These are phyloP conservation scores for Pseudodiploospora longispora DNA, from an alignment of 2,329 filamentous ascomycete species.

Conservation along the genomic window DNA sequence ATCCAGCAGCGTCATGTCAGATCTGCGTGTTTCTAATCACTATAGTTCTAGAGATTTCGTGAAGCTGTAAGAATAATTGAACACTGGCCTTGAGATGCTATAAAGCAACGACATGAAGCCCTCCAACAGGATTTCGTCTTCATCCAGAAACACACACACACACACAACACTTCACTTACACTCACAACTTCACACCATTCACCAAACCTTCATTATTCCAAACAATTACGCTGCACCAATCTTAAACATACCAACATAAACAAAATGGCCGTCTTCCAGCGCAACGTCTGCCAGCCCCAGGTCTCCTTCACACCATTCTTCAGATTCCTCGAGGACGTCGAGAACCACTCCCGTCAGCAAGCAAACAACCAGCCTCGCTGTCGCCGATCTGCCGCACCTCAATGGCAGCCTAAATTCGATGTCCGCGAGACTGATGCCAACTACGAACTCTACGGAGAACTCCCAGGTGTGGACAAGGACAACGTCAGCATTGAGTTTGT, in stretches of 20 bases:
- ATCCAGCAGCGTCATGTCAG: neutral
- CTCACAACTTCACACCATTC: neutral
- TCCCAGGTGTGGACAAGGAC: constrained; percentile 64
- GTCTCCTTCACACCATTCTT: constrained; percentile 46
- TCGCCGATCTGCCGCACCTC: constrained; percentile 22
- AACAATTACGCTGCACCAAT: neutral
- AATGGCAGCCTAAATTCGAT: constrained; percentile 66
- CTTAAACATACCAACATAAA: constrained; percentile 11
- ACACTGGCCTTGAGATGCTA: neutral
- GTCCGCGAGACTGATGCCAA: constrained; percentile 55
- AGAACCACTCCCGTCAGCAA: constrained; percentile 36
- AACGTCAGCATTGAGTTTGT: constrained; percentile 68
- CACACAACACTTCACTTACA: neutral
- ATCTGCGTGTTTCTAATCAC: neutral
- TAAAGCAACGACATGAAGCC: constrained; percentile 1
- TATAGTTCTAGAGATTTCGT: neutral
- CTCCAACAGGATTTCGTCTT: neutral
- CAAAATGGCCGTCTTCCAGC: constrained; percentile 48
- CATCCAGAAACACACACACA: constrained; percentile 2
- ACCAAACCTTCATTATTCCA: neutral
- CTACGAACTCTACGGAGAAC: constrained; percentile 70
- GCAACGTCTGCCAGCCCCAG: constrained; percentile 36
- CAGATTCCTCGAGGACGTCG: constrained; percentile 50
- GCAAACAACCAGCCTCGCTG: constrained; percentile 10
- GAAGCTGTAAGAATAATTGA: neutral